phyloP scores from a whole-genome alignment of 1,139 yeast species.

The Yamadazyma blattariae region DNA sequence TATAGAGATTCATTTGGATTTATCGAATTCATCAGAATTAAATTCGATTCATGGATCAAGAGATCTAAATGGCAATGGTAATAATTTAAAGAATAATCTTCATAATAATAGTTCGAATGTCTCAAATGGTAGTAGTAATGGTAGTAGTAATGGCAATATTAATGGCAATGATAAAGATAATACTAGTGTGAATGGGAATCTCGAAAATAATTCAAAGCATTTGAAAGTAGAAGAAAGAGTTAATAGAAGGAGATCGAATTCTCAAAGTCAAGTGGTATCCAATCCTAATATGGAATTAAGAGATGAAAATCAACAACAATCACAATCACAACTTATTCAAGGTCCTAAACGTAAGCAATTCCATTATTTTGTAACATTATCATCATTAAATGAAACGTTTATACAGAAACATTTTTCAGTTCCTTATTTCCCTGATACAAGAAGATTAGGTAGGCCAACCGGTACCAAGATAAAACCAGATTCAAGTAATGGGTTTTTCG shows the following conservation, averaged over 20 bases:
- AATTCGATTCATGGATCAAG: neutral
- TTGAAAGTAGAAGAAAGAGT: slow-evolving; percentile 1
- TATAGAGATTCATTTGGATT: slow-evolving; percentile 19
- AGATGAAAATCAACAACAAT: slow-evolving; percentile 12
- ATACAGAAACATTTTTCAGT: slow-evolving; percentile 74
- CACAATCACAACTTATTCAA: neutral
- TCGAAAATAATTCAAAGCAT: too few species aligned
- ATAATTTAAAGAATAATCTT: neutral
- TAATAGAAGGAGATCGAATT: slow-evolving; percentile 36
- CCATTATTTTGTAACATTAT: slow-evolving; percentile 59
- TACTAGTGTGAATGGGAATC: neutral
- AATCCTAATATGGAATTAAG: slow-evolving; percentile 10
- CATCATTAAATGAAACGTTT: slow-evolving; percentile 80
- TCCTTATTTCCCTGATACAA: slow-evolving; percentile 78
- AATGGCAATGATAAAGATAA: neutral
- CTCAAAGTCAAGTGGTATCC: slow-evolving; percentile 19
- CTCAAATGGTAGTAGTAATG: neutral
- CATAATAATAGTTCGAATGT: neutral
- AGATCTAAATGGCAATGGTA: too few species aligned
- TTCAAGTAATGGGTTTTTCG: slow-evolving; percentile 87
- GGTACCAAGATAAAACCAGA: slow-evolving; percentile 73
- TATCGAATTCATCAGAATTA: slow-evolving; percentile 3
- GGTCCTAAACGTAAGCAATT: slow-evolving; percentile 26
- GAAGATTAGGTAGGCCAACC: slow-evolving; percentile 85
- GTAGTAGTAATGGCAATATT: neutral